Evolutionary conservation across 108 stramenopile species (phyloP).

Genomic region (Cyclostephanos tholiformis): DNA sequence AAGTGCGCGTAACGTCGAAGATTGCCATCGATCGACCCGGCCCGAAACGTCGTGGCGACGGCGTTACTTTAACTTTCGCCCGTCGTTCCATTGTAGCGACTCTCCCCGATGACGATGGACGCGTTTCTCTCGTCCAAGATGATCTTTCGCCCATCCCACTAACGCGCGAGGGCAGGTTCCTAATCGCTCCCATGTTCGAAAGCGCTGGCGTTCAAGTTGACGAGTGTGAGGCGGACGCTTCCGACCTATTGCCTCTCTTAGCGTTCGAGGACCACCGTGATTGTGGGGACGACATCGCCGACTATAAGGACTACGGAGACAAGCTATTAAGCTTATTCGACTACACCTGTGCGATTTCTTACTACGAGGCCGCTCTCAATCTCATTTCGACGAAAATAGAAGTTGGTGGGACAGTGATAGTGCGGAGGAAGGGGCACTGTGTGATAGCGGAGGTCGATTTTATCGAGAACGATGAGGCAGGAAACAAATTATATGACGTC

Average conservation of each 20-base stretch:
- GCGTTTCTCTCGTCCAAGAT: slow-evolving; percentile 35
- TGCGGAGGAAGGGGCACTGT: slow-evolving; percentile 47
- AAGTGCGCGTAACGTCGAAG: slow-evolving; percentile 19
- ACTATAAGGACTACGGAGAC: slow-evolving; percentile 61
- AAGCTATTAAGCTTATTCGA: slow-evolving; percentile 57
- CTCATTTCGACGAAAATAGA: slow-evolving; percentile 37
- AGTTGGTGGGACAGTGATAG: slow-evolving; percentile 54
- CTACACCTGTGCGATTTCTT: slow-evolving; percentile 55
- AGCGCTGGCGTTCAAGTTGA: slow-evolving; percentile 13
- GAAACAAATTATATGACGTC: slow-evolving; percentile 39
- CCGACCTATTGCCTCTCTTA: slow-evolving; percentile 19
- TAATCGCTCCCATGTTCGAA: slow-evolving; percentile 30
- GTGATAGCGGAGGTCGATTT: slow-evolving; percentile 72
- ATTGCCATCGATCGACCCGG: neutral
- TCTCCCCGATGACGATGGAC: slow-evolving; percentile 13
- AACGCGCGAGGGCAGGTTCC: slow-evolving; percentile 7
- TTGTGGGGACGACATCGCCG: neutral
- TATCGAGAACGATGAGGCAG: slow-evolving; percentile 44
- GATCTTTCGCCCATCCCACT: slow-evolving; percentile 34
- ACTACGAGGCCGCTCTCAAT: slow-evolving; percentile 63
- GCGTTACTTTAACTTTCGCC: slow-evolving; percentile 14
- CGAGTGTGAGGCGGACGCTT: slow-evolving; percentile 19
- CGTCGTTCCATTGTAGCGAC: slow-evolving; percentile 49
- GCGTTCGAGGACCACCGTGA: slow-evolving; percentile 18
- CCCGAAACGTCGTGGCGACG: neutral